Percentiles rank a stretch among this genome's conserved stretches.
phyloP scores from a whole-genome alignment of 169 alveolate species.

The Eimeria tenella region DNA sequence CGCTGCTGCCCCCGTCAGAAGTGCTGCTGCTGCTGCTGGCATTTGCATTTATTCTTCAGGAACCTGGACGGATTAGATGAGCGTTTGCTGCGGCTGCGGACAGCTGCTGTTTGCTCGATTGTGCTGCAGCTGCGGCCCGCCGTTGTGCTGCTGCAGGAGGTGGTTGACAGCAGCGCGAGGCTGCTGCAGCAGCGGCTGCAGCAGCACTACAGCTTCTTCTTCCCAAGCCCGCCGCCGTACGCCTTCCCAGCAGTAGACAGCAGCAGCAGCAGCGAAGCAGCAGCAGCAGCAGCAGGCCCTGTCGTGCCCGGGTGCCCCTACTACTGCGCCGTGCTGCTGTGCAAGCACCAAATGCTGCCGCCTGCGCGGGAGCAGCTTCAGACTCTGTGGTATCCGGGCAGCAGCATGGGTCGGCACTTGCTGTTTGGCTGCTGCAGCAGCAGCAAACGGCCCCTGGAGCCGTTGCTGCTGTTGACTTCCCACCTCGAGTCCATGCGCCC shows the following conservation, averaged over 20 bases:
- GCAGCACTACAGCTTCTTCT: slow-evolving; percentile 37
- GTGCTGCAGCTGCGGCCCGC: slow-evolving; percentile 70
- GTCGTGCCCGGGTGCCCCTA: slow-evolving; percentile 60
- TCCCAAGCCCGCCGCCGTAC: slow-evolving; percentile 17
- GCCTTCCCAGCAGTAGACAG: neutral
- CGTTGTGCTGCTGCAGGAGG: slow-evolving; percentile 66
- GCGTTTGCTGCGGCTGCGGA: slow-evolving; percentile 62
- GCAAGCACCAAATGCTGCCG: slow-evolving; percentile 71
- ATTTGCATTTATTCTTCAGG: slow-evolving; percentile 12
- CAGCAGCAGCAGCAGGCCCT: neutral
- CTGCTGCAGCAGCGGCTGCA: slow-evolving; percentile 55
- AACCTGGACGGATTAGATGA: slow-evolving; percentile 71
- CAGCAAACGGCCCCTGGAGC: slow-evolving; percentile 68
- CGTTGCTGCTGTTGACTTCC: slow-evolving; percentile 70
- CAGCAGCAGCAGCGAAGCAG: slow-evolving; percentile 28
- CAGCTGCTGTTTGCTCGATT: neutral
- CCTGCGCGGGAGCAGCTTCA: slow-evolving; percentile 23
- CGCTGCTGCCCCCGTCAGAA: neutral
- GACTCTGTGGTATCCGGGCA: slow-evolving; percentile 68
- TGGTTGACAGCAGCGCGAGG: slow-evolving; percentile 22
- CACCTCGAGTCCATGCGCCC: slow-evolving; percentile 75
- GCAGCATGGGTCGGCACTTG: slow-evolving; percentile 77
- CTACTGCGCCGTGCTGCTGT: slow-evolving; percentile 66
- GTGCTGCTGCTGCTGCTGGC: slow-evolving; percentile 6
- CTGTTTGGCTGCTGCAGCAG: slow-evolving; percentile 65